A percentile compares a stretch with the other conserved stretches of the same genome.
These are phyloP conservation scores for Chimonanthus praecox DNA, from an alignment of 164 flowering plant species.

Conservation along the genomic window DNA sequence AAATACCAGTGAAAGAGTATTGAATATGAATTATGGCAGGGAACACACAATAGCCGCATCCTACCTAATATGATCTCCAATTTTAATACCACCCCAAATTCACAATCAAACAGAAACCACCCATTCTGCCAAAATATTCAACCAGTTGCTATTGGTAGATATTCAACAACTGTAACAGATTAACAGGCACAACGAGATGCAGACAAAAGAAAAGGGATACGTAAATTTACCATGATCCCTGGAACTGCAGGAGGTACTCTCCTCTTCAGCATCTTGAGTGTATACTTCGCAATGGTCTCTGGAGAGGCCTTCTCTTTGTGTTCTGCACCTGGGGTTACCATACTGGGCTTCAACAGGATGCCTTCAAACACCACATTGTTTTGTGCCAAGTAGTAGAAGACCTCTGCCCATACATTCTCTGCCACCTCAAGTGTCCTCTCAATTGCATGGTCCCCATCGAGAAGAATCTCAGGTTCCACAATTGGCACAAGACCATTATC, in stretches of 20 bases:
- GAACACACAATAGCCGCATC: no score
- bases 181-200: background rate
- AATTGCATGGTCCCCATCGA: constrained; percentile 78
- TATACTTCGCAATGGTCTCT: constrained; percentile 61
- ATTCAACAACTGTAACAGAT: no score
- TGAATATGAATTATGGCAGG: no score
- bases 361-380: constrained; percentile 78
- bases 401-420: constrained; percentile 77
- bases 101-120: no score
- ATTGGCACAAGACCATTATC: constrained; percentile 82
- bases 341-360: constrained; percentile 76
- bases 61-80: no score
- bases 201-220: constrained; percentile 7
- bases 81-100: no score
- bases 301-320: constrained; percentile 79
- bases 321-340: constrained; percentile 93
- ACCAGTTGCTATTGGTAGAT: no score
- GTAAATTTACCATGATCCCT: constrained; percentile 61
- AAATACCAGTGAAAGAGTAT: no score
- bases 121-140: no score
- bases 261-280: constrained; percentile 64
- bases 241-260: constrained; percentile 87
- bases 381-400: constrained; percentile 71
- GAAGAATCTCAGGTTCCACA: constrained; percentile 87
- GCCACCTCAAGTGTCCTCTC: constrained; percentile 82